Percentiles rank a stretch among this genome's conserved stretches.
Conservation (phyloP, 495 filamentous ascomycete species). For the Hypomontagnella submonticulosa region DNA sequence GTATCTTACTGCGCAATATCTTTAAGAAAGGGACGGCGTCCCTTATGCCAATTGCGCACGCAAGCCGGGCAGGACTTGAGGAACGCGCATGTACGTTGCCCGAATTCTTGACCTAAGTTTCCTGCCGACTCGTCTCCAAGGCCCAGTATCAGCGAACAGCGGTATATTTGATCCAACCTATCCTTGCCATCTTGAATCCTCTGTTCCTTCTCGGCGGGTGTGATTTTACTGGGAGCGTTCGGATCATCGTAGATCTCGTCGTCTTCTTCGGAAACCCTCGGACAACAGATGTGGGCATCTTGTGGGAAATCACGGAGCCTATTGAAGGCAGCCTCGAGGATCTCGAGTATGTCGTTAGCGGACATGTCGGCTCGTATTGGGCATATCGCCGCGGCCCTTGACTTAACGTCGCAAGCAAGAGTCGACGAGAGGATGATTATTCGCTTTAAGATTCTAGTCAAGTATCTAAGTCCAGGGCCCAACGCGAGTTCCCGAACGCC, state of each 20-base stretch:
- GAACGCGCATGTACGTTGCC: constrained; percentile 53
- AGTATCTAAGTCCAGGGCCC: background rate
- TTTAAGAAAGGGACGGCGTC: constrained; percentile 70
- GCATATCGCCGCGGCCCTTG: constrained; percentile 24
- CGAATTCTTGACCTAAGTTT: constrained; percentile 68
- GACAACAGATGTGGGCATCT: constrained; percentile 56
- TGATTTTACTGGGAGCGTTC: constrained; percentile 50
- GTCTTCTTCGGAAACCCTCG: constrained; percentile 55
- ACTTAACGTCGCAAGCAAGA: background rate
- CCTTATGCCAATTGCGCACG: constrained; percentile 81
- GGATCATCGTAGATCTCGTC: constrained; percentile 65
- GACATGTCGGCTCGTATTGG: constrained; percentile 9
- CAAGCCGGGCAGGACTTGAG: constrained; percentile 82
- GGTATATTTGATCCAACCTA: constrained; percentile 67
- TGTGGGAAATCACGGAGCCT: constrained; percentile 55
- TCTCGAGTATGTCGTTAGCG: constrained; percentile 23
- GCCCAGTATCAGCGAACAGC: constrained; percentile 74
- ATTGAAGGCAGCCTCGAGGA: constrained; percentile 40
- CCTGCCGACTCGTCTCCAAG: constrained; percentile 71
- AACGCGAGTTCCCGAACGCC: background rate
- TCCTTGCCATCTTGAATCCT: constrained; percentile 59
- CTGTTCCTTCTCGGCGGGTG: constrained; percentile 52
- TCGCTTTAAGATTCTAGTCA: background rate
- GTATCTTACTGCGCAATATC: constrained; percentile 64
- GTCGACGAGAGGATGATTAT: background rate